Conservation (phyloP, 1,284 basidiomycete species). For the Uromyces viciae-fabae region DNA sequence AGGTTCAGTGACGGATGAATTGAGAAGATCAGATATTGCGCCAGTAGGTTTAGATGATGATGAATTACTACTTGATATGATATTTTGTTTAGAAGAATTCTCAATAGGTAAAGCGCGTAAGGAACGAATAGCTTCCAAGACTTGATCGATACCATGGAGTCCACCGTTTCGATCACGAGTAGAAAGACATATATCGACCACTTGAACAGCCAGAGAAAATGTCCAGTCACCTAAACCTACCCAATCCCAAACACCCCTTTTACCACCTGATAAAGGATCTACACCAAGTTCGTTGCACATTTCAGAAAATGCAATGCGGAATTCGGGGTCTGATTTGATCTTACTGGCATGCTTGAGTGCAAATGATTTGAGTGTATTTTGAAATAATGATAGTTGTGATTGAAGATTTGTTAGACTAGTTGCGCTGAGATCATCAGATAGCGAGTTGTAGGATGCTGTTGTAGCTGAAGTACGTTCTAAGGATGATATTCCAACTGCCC, state of each 20-base stretch:
- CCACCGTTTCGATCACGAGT: constrained; percentile 86
- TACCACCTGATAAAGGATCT: constrained; percentile 69
- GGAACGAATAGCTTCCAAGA: constrained; percentile 71
- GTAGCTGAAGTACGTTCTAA: constrained; percentile 57
- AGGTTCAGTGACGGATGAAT: constrained; percentile 64
- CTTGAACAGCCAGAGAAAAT: constrained; percentile 90
- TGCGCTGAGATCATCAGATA: constrained; percentile 73
- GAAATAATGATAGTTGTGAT: constrained; percentile 78
- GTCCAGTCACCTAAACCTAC: constrained; percentile 87
- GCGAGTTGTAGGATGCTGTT: constrained; percentile 65
- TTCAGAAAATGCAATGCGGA: constrained; percentile 86
- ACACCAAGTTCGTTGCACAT: constrained; percentile 95
- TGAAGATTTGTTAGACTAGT: constrained; percentile 74
- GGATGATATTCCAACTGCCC: constrained; percentile 59
- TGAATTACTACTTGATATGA: background rate
- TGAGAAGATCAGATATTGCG: background rate
- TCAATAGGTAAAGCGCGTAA: constrained; percentile 64
- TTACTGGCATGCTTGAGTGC: constrained; percentile 76
- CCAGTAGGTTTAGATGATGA: background rate
- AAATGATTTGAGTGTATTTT: constrained; percentile 72
- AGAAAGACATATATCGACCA: constrained; percentile 90
- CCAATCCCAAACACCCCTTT: constrained; percentile 80
- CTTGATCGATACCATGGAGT: constrained; percentile 79
- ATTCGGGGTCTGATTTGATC: constrained; percentile 78
- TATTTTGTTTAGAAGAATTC: background rate